Conservation (phyloP, 78 protist genomes). For the Creolimax fragrantissima region DNA sequence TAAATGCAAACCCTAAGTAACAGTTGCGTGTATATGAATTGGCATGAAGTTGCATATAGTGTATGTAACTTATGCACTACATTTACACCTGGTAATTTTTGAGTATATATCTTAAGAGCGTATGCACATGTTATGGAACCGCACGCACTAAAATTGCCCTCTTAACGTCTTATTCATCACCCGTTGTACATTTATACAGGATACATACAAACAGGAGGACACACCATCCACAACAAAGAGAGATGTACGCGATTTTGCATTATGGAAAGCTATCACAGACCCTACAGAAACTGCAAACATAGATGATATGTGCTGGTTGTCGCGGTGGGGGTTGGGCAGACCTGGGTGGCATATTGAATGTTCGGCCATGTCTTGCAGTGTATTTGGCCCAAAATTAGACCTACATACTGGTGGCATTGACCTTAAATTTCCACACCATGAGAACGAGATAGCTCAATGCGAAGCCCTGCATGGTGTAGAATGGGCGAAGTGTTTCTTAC, state of each 20-base stretch:
- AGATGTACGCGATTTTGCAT: slow-evolving; percentile 45
- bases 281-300: slow-evolving; percentile 22
- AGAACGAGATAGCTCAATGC: slow-evolving; percentile 96
- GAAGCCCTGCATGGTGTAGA: slow-evolving; percentile 55
- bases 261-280: slow-evolving; percentile 63
- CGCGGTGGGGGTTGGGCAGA: slow-evolving; percentile 95
- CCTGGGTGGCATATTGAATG: slow-evolving; percentile 99
- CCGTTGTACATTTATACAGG: too few species aligned
- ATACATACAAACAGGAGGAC: too few species aligned
- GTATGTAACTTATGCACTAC: too few species aligned
- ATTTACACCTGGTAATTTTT: too few species aligned
- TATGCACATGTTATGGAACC: too few species aligned
- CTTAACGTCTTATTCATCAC: too few species aligned
- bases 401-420: slow-evolving; percentile 94
- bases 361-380: slow-evolving; percentile 82
- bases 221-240: neutral
- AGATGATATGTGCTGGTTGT: slow-evolving; percentile 33
- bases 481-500: slow-evolving; percentile 93
- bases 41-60: too few species aligned
- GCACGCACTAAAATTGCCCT: too few species aligned
- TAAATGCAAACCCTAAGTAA: too few species aligned
- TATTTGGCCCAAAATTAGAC: slow-evolving; percentile 54
- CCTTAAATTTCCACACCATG: slow-evolving; percentile 98
- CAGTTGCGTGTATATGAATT: too few species aligned
- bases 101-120: too few species aligned